Percentiles rank a stretch among this genome's conserved stretches.
Conservation (phyloP, 2,329 filamentous ascomycete species). For the Aspergillus puulaauensis region DNA sequence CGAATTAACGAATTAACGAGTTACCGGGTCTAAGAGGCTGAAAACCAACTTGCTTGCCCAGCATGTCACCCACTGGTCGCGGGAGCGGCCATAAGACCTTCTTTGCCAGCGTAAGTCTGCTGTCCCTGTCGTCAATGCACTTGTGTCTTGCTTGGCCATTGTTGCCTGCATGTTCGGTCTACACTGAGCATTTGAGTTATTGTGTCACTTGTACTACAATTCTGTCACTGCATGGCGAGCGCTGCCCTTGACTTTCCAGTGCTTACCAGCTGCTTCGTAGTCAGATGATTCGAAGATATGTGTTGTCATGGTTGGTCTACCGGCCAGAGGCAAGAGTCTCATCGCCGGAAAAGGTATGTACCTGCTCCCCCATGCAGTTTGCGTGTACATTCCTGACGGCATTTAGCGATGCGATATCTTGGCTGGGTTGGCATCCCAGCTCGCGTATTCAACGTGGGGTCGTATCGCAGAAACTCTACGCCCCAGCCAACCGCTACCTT, state of each 20-base stretch:
- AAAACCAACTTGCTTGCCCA: conserved; percentile 9
- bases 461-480: conserved; percentile 85
- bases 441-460: conserved; percentile 95
- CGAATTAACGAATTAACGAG: background rate
- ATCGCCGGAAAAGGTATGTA: conserved; percentile 90
- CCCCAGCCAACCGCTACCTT: conserved; percentile 91
- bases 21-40: background rate
- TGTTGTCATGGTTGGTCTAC: conserved; percentile 97
- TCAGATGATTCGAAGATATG: conserved; percentile 95
- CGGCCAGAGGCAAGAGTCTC: conserved; percentile 92
- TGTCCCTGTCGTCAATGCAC: background rate
- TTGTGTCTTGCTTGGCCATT: background rate
- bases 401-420: conserved; percentile 81
- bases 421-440: conserved; percentile 94
- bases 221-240: background rate
- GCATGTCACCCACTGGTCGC: conserved; percentile 32
- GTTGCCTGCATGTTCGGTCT: background rate
- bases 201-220: background rate
- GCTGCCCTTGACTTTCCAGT: background rate
- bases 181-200: background rate
- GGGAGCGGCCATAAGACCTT: conserved; percentile 36
- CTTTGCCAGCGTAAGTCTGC: conserved; percentile 35
- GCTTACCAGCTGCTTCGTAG: conserved; percentile 56
- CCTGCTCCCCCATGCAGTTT: background rate
- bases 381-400: background rate